phyloP scores from a whole-genome alignment of 1,139 yeast genomes.

The Scheffersomyces parashehatae region DNA sequence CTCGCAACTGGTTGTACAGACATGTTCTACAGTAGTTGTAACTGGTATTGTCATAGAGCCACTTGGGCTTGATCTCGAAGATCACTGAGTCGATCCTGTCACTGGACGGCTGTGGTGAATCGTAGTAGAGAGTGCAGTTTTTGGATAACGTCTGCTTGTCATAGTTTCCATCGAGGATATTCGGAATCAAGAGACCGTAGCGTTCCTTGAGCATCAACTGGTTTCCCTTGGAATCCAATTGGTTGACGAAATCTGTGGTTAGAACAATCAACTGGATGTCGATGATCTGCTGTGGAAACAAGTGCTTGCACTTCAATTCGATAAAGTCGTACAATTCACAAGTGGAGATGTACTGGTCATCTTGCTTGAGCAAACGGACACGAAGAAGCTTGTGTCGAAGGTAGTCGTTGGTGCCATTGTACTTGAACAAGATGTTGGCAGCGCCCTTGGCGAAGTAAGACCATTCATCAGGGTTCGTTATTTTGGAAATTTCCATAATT shows the following conservation, averaged over 20 bases:
- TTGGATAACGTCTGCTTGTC: slow-evolving; percentile 29
- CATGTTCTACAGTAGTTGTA: slow-evolving; percentile 49
- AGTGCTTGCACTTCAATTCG: slow-evolving; percentile 41
- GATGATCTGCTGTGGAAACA: slow-evolving; percentile 40
- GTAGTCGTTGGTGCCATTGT: slow-evolving; percentile 38
- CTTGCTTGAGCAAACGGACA: slow-evolving; percentile 36
- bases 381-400: slow-evolving; percentile 38
- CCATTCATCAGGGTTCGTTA: slow-evolving; percentile 46
- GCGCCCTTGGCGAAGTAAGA: slow-evolving; percentile 46
- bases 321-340: slow-evolving; percentile 46
- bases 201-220: slow-evolving; percentile 37
- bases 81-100: slow-evolving; percentile 29
- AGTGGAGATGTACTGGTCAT: slow-evolving; percentile 43
- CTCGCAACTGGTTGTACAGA: slow-evolving; percentile 39
- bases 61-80: slow-evolving; percentile 48
- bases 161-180: slow-evolving; percentile 38
- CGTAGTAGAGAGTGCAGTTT: slow-evolving; percentile 37
- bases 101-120: slow-evolving; percentile 1
- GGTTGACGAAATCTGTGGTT: slow-evolving; percentile 33
- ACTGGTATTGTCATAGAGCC: slow-evolving; percentile 43
- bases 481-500: slow-evolving; percentile 42
- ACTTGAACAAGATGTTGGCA: slow-evolving; percentile 46
- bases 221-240: slow-evolving; percentile 29
- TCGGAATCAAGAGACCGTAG: slow-evolving; percentile 44
- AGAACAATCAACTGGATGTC: slow-evolving; percentile 42